Evolutionary conservation across 345 rosid genomes (phyloP), one percentile per base, ranked within the genome.

Genomic region (Populus pruinosa): DNA sequence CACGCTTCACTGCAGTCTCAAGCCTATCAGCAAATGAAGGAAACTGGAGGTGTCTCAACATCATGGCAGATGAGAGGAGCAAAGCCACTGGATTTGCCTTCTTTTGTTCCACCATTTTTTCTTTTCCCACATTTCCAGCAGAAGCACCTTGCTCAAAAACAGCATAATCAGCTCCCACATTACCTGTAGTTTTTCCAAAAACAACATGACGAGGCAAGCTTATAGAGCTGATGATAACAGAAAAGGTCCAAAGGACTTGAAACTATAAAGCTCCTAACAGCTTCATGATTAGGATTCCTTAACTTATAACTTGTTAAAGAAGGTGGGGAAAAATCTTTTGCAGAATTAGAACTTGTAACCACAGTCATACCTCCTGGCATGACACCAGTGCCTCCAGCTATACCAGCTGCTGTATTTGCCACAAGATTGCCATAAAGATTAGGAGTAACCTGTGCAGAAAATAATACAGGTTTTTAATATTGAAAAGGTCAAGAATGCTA

Each of bases 131-230:
- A 13, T 94, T 94, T 79, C 98, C 98, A 44, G 98, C 98, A 47
- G 97, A 94, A 49, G 98, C 98, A 35, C 97, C 98, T 94, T 93
- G 98, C 90, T 94, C 97, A 79, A 94, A 94, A 9, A 94, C 82
- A 27, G 98, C 98, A 83, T 89, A 90, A 77, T 93, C 97, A 23
- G 97, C 91, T 68, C 98, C 98, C 4, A 91, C 97, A 83, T 94
- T 94, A 74, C 98, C 98, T 93, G 89, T 80, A 77, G 70, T 18
- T 43, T 18, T 43, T 49, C 62, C 76, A 63, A 16, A 50, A 18
- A 50, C 36, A 18, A 18, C 6, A 18, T 18, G 55, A 6, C 7
- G 0, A 18, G 59, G 59, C 59, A 7, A 53, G 59, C 59, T 53
- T 18, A 53, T 53, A 20, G 59, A 53, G 59, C 59, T 53, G 23